Evolutionary conservation across 1,284 basidiomycete genomes (phyloP).

Genomic region (Hemileia vastatrix): DNA sequence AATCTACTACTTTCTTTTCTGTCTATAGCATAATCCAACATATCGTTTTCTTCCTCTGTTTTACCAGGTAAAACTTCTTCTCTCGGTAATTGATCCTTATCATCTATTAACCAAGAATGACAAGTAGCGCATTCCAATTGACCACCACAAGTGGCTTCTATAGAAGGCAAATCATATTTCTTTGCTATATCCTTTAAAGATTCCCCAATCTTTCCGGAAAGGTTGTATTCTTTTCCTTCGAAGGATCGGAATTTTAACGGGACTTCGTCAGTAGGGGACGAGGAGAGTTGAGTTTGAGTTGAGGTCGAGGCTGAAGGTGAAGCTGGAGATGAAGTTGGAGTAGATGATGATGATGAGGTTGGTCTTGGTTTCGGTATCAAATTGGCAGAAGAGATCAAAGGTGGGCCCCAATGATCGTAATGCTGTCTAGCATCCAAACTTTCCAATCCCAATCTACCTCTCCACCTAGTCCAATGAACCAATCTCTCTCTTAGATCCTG

Average conservation of each 20-base stretch:
- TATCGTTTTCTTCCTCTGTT: constrained; percentile 29
- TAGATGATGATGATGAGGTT: not conserved
- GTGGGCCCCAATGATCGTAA: constrained; percentile 36
- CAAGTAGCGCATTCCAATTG: constrained; percentile 27
- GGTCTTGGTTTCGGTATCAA: not conserved
- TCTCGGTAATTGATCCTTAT: not conserved
- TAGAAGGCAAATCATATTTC: constrained; percentile 25
- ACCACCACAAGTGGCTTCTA: constrained; percentile 33
- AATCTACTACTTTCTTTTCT: constrained; percentile 24
- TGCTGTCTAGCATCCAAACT: constrained; percentile 31
- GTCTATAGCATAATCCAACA: constrained; percentile 32
- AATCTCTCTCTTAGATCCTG: constrained; percentile 35
- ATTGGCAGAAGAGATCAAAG: constrained; percentile 32
- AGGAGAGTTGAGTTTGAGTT: too few relatives aligned
- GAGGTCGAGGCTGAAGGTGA: not conserved
- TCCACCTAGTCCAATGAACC: constrained; percentile 40
- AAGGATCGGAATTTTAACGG: too few relatives aligned
- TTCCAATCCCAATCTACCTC: constrained; percentile 34
- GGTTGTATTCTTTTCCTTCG: too few relatives aligned
- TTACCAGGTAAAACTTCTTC: not conserved
- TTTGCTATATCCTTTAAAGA: constrained; percentile 29
- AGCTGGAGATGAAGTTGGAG: not conserved
- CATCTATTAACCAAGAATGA: not conserved
- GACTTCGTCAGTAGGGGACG: too few relatives aligned
- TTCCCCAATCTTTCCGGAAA: constrained; percentile 25